These are phyloP conservation scores for Leucocoprinus leucothites DNA, from an alignment of 768 basidiomycete species.

Conservation along the genomic window DNA sequence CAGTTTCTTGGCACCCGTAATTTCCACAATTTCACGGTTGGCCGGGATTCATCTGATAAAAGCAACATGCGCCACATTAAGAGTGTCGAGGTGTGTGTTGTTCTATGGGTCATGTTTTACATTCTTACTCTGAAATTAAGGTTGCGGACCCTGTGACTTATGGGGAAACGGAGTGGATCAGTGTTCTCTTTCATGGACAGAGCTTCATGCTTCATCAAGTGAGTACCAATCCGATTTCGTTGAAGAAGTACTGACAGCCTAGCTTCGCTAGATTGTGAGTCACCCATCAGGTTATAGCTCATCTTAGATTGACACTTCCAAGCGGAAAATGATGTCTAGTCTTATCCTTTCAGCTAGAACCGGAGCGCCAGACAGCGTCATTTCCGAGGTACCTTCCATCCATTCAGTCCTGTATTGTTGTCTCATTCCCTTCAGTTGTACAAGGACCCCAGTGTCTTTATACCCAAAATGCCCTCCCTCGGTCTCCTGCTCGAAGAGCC, in stretches of 20 bases:
- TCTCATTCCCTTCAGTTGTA: conserved; percentile 52
- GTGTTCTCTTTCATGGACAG: conserved; percentile 91
- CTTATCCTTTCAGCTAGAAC: conserved; percentile 81
- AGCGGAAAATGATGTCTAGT: conserved; percentile 97
- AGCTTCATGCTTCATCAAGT: conserved; percentile 99
- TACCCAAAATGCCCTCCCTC: conserved; percentile 95
- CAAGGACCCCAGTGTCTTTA: conserved; percentile 69
- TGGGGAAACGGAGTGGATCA: conserved; percentile 93
- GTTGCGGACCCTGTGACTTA: conserved; percentile 84
- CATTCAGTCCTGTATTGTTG: neutral
- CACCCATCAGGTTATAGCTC: neutral
- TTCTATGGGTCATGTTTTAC: neutral
- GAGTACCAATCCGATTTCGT: conserved; percentile 20
- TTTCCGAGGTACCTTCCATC: conserved; percentile 56
- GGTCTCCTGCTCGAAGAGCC: conserved; percentile 90
- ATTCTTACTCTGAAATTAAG: conserved; percentile 32
- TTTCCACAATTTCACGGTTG: conserved; percentile 97
- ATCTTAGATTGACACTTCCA: neutral
- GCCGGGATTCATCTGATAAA: conserved; percentile 77
- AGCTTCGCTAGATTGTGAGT: conserved; percentile 49
- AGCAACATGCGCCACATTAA: conserved; percentile 89
- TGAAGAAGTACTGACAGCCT: neutral
- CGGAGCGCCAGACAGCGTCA: conserved; percentile 65
- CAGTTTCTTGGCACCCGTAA: conserved; percentile 90
- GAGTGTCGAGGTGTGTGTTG: conserved; percentile 61